Percentiles rank a stretch among this genome's conserved stretches.
Evolutionary conservation across 2,329 filamentous ascomycete genomes (phyloP).

Genomic region (Sclerotinia trifoliorum): DNA sequence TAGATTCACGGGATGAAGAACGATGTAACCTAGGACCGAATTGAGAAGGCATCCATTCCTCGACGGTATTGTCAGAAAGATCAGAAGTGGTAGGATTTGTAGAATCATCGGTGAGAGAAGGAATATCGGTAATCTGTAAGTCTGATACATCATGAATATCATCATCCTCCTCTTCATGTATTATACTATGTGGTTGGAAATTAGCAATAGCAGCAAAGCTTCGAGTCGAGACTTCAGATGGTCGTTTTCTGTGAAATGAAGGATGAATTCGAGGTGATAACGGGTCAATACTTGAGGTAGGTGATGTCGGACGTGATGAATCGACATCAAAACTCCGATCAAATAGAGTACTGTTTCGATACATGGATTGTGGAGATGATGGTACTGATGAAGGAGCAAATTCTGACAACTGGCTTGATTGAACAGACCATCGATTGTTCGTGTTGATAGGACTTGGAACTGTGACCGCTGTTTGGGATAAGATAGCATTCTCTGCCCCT

Average conservation of each 20-base stretch:
- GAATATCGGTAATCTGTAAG: conserved; percentile 29
- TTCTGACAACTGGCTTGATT: conserved; percentile 61
- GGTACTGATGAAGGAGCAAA: conserved; percentile 71
- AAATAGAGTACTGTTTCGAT: conserved; percentile 72
- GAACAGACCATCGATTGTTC: conserved; percentile 61
- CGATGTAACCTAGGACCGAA: conserved; percentile 57
- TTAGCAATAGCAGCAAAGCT: conserved; percentile 43
- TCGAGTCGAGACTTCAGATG: conserved; percentile 54
- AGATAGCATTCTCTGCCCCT: conserved; percentile 42
- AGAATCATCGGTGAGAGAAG: conserved; percentile 31
- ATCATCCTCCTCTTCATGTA: conserved; percentile 41
- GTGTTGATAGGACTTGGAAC: conserved; percentile 49
- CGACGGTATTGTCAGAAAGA: conserved; percentile 27
- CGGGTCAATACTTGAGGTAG: conserved; percentile 72
- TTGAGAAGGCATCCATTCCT: conserved; percentile 35
- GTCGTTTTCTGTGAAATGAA: conserved; percentile 55
- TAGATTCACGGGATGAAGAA: conserved; percentile 78
- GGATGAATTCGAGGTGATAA: conserved; percentile 58
- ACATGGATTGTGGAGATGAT: conserved; percentile 76
- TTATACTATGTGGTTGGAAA: conserved; percentile 41
- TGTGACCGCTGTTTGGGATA: conserved; percentile 50
- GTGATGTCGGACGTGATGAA: conserved; percentile 75
- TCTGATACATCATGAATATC: conserved; percentile 37
- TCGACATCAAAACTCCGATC: conserved; percentile 64
- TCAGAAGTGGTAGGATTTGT: conserved; percentile 32